Evolutionary conservation across 768 basidiomycete genomes (phyloP).

Genomic region (Pisolithus orientalis): DNA sequence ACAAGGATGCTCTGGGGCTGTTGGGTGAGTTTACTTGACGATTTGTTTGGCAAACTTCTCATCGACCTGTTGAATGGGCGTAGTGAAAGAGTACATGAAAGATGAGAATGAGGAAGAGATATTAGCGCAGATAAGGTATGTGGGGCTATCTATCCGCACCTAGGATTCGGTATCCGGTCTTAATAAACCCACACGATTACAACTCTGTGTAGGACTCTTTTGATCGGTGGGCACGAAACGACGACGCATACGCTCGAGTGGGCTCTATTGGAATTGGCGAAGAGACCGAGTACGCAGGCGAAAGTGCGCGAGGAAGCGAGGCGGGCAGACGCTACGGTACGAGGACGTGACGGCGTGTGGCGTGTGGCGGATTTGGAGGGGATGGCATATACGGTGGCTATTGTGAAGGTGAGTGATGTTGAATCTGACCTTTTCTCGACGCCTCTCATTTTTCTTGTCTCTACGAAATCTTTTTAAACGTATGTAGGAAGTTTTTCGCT

Average conservation of each 20-base stretch:
- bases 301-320: constrained; percentile 12
- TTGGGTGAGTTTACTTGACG: constrained; percentile 34
- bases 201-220: constrained; percentile 27
- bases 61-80: neutral
- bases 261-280: constrained; percentile 15
- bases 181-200: neutral
- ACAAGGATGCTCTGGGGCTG: constrained; percentile 47
- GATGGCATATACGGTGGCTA: constrained; percentile 1
- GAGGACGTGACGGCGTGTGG: constrained; percentile 7
- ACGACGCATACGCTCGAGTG: constrained; percentile 42
- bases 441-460: neutral
- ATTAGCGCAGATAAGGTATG: constrained; percentile 39
- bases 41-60: neutral
- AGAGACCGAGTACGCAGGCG: constrained; percentile 7
- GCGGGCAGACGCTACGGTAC: neutral
- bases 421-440: neutral
- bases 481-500: constrained; percentile 26
- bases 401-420: constrained; percentile 13
- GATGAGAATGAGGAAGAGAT: constrained; percentile 46
- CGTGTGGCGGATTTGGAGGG: constrained; percentile 10
- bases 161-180: neutral
- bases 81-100: constrained; percentile 33
- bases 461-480: neutral
- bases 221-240: constrained; percentile 50
- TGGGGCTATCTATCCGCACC: neutral